Percentiles rank a stretch among this genome's conserved stretches.
Evolutionary conservation across 2,329 filamentous ascomycete species (phyloP).

Genomic region (Apiospora sp.): DNA sequence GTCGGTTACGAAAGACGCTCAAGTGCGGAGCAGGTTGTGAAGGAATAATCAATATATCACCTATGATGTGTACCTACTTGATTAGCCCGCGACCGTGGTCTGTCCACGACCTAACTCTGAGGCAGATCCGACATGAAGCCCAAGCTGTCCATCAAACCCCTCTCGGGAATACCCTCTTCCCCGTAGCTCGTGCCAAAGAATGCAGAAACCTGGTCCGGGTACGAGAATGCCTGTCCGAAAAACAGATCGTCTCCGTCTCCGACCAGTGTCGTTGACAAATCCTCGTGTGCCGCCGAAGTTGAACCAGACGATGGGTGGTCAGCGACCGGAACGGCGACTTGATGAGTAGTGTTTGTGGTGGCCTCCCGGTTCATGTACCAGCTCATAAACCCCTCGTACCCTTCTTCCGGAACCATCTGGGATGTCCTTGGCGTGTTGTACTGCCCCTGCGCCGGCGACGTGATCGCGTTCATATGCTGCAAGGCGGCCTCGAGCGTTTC

Average conservation of each 20-base stretch:
- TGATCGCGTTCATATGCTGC: slow-evolving; percentile 21
- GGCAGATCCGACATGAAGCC: slow-evolving; percentile 5
- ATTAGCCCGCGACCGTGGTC: background rate
- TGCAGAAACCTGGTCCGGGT: slow-evolving; percentile 20
- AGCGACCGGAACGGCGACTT: background rate
- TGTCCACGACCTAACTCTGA: background rate
- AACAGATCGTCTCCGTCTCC: slow-evolving; percentile 19
- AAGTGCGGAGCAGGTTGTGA: background rate
- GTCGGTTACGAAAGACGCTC: background rate
- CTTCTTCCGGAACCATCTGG: background rate
- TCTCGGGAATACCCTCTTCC: background rate
- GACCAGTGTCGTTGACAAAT: background rate
- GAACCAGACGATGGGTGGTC: background rate
- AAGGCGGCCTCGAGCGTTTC: slow-evolving; percentile 23
- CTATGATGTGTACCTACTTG: background rate
- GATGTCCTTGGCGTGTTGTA: background rate
- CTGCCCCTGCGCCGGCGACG: background rate
- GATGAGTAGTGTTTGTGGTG: background rate
- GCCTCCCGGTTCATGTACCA: slow-evolving; percentile 9
- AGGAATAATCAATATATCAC: background rate
- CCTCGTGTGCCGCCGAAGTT: background rate
- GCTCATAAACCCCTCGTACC: slow-evolving; percentile 18
- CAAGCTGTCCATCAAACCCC: slow-evolving; percentile 13
- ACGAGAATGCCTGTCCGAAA: slow-evolving; percentile 1
- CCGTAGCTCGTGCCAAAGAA: slow-evolving; percentile 24